Base-by-base conservation (phyloP, 768 basidiomycete genomes). In the Phlegmacium glaucopus region DNA sequence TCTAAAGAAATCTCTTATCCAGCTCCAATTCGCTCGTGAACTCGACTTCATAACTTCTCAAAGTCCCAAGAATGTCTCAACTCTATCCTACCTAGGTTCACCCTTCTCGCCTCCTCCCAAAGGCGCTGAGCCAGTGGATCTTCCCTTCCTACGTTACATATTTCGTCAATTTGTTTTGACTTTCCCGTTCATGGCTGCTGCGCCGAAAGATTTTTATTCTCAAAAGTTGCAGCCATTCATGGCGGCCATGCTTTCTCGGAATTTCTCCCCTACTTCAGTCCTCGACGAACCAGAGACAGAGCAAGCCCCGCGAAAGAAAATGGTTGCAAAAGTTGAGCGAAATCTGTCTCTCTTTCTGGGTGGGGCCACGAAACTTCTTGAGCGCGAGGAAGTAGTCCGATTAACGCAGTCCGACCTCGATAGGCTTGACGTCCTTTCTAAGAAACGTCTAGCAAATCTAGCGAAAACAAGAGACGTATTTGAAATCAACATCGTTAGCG, bases 201-300 rank as follows among this genome's bases (percentile, higher is more conserved):
- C 94, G 0, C 94, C 93, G 1, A 81, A 86, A 57, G 80, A 90
- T 57, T 98, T 99, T 67, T 99, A 95, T 70, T 84, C 89, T 1
- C 82, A 85, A 49, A 98, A 99, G 66, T 79, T 99, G 3, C 95
- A 98, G 68, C 94, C 95, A 0, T 98, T 98, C 64, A 76, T 94
- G 45, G 82, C 84, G 29, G 89, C 87, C 27, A 76, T 92, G 51
- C 71, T 97, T 10, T 75, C 89, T 0, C 83, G 90, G 44, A 92
- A 93, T 57, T 72, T 96, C 39, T 77, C 83, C 6, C 71, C 81
- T 0, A 71, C 77, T 1, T 75, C 80, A 11, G 70, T 78, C 22
- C 68, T 88, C 41, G 86, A 87, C 48, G 79, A 82, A 30, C 71
- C 50, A 49, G 60, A 63, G 18, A 56, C 78, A 0, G 80, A 79